phyloP scores from a whole-genome alignment of 106 monocot species.

The Iris macrosiphon region DNA sequence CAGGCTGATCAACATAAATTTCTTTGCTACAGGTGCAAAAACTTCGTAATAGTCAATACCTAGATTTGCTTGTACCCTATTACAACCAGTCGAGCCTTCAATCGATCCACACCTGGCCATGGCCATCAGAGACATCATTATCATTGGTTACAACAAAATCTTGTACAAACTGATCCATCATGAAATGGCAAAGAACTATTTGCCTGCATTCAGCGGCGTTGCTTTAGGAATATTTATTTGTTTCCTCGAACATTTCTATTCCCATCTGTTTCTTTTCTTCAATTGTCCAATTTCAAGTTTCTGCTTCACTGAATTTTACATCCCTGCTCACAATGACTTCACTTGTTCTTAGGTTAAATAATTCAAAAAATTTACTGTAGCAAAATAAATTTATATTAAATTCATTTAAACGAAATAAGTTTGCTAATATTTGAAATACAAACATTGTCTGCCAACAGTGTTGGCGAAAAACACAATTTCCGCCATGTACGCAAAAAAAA shows the following conservation, averaged over 20 bases:
- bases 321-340: neutral
- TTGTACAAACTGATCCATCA: neutral
- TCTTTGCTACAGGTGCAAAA: neutral
- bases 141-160: conserved; percentile 1
- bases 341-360: neutral
- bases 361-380: no score
- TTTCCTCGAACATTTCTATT: neutral
- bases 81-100: neutral
- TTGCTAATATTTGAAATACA: no score
- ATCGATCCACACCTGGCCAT: conserved; percentile 1
- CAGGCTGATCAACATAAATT: neutral
- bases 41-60: neutral
- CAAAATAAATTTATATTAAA: no score
- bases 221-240: neutral
- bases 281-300: neutral
- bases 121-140: neutral
- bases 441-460: no score
- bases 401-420: no score
- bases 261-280: neutral
- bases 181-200: neutral
- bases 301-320: neutral
- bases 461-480: no score
- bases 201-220: neutral
- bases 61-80: conserved; percentile 1
- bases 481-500: no score